Conservation (phyloP, 2,329 filamentous ascomycete species). For the Xylaria sp. region DNA sequence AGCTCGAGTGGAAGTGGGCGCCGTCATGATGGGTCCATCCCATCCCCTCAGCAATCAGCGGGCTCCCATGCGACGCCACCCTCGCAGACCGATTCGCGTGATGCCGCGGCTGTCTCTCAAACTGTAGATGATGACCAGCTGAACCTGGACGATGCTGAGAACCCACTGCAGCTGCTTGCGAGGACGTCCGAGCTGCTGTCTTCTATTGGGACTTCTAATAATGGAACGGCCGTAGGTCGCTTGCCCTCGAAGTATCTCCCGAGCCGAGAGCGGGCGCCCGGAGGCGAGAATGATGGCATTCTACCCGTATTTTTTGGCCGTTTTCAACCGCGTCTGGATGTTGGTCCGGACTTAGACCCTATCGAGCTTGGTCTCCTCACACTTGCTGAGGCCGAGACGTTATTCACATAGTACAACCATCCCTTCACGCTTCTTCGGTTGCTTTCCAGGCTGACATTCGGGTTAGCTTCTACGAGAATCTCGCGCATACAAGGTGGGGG, state of each 20-base stretch:
- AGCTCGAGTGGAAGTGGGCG: slow-evolving; percentile 40
- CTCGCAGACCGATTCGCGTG: slow-evolving; percentile 47
- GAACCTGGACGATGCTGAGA: slow-evolving; percentile 75
- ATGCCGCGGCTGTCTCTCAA: slow-evolving; percentile 45
- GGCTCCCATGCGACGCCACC: slow-evolving; percentile 47
- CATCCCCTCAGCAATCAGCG: slow-evolving; percentile 47
- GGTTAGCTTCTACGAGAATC: slow-evolving; percentile 72
- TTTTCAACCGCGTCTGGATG: slow-evolving; percentile 70
- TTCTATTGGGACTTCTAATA: slow-evolving; percentile 47
- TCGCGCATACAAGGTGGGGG: slow-evolving; percentile 80
- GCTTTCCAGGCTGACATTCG: slow-evolving; percentile 20
- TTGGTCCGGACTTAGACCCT: slow-evolving; percentile 73
- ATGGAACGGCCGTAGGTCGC: slow-evolving; percentile 22
- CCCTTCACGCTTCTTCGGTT: not conserved
- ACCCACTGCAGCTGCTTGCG: slow-evolving; percentile 77
- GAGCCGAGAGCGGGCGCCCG: slow-evolving; percentile 50
- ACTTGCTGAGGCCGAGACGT: slow-evolving; percentile 69
- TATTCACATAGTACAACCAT: slow-evolving; percentile 69
- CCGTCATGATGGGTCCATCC: slow-evolving; percentile 41
- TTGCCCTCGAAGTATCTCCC: slow-evolving; percentile 39
- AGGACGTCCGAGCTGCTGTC: slow-evolving; percentile 73
- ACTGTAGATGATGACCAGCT: slow-evolving; percentile 59
- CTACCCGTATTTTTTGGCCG: slow-evolving; percentile 75
- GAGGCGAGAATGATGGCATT: slow-evolving; percentile 58
- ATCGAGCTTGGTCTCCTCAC: slow-evolving; percentile 77